A percentile compares a stretch with the other conserved stretches of the same genome.
Evolutionary conservation across 208 protist genomes (phyloP).

Genomic region (Acanthamoeba royreba): DNA sequence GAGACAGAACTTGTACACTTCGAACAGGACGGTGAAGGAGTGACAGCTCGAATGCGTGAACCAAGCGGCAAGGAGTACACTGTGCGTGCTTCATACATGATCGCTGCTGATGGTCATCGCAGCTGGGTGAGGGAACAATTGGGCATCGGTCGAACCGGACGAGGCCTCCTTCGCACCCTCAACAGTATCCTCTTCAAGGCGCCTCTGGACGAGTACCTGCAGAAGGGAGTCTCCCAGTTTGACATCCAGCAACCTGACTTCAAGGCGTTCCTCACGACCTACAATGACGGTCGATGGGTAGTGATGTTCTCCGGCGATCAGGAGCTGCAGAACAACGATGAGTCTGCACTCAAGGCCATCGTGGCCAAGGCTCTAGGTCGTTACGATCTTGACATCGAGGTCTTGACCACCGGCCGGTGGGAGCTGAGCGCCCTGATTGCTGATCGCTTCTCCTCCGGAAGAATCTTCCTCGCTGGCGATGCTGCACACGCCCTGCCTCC

Average conservation of each 20-base stretch:
- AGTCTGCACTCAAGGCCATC: not conserved
- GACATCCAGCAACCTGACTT: slow-evolving; percentile 48
- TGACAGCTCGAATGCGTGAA: not conserved
- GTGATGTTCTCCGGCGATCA: not conserved
- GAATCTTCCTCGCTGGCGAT: slow-evolving; percentile 56
- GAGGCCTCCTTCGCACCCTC: slow-evolving; percentile 18
- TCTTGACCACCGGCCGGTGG: slow-evolving; percentile 33
- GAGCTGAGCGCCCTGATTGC: slow-evolving; percentile 45
- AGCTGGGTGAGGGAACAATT: not conserved
- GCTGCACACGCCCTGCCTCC: slow-evolving; percentile 53
- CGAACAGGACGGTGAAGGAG: not conserved
- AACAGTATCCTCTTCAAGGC: slow-evolving; percentile 40
- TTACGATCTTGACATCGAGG: not conserved
- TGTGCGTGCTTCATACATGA: not conserved
- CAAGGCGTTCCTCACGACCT: slow-evolving; percentile 18
- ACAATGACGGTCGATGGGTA: not conserved
- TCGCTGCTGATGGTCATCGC: slow-evolving; percentile 38
- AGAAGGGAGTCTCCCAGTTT: not conserved
- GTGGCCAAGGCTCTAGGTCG: not conserved
- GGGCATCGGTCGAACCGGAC: slow-evolving; percentile 21
- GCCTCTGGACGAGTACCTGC: not conserved
- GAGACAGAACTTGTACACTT: not conserved
- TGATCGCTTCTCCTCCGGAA: not conserved
- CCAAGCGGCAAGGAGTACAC: not conserved
- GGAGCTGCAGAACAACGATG: not conserved